Base-by-base conservation (phyloP, 225 moss, liverwort and hornwort genomes). In the Sphagnum tenellum region DNA sequence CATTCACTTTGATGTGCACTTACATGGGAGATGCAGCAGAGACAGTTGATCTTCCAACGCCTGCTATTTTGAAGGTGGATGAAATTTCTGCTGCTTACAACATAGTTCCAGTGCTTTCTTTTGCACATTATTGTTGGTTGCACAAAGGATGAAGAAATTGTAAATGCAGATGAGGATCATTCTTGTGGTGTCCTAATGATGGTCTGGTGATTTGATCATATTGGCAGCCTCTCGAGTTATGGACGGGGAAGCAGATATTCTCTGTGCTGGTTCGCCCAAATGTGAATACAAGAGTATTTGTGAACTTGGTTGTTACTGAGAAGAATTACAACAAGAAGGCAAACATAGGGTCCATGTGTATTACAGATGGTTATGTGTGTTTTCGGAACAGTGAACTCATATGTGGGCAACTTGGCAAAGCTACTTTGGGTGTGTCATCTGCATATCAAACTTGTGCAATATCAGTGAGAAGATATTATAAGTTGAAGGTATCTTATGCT, bases 241-340 rank as follows among this genome's bases (percentile, higher is more conserved):
- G 96, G 96, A 98, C 96, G 45, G 93, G 96, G 78, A 98, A 98
- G 69, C 96, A 98, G 73, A 74, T 98, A 50, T 98, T 98, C 52
- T 92, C 85, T 75, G 93, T 98, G 64, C 90, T 98, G n/a, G 96
- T 98, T 58, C 85, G 93, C 63, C 93, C 96, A 65, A 85, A 87
- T 79, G 93, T 88, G 46, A 72, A 73, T 60, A 83, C 88, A 55
- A 83, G 82, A 62, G 93, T 98, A 12, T 98, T 90, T 69, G 87
- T 98, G 13, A 98, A 98, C 65, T 71, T 98, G 79, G 80, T 90
- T 44, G 88, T 86, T 8, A 79, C 80, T 66, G 96, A 98, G 82
- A 90, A 89, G 67, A 98, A 88, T 71, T 98, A 98, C 61, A 78
- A 90, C 57, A 85, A 87, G 56, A 83, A 78, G 59, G 85, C 83